Evolutionary conservation across 495 filamentous ascomycete genomes (phyloP).

Genomic region (Opeltia flavorubescens): DNA sequence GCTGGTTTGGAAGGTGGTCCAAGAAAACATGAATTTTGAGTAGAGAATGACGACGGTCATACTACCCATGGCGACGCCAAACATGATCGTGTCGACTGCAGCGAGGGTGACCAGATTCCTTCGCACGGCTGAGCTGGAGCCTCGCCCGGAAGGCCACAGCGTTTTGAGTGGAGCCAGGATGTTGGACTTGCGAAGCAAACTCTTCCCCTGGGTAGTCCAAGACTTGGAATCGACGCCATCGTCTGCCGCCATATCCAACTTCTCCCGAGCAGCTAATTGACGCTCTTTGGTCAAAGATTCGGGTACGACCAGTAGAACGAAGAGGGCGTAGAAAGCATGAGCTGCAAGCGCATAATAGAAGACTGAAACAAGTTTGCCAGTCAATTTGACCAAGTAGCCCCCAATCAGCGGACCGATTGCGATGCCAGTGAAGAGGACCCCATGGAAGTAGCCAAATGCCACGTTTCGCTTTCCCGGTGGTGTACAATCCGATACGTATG

Average conservation of each 20-base stretch:
- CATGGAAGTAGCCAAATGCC: conserved; percentile 82
- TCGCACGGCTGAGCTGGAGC: conserved; percentile 46
- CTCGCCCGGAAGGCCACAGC: conserved; percentile 56
- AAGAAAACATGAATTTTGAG: conserved; percentile 60
- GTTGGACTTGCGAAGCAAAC: conserved; percentile 35
- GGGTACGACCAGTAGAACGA: conserved; percentile 55
- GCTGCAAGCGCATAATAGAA: conserved; percentile 67
- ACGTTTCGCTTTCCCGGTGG: conserved; percentile 61
- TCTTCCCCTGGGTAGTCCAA: conserved; percentile 12
- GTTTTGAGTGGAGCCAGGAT: conserved; percentile 64
- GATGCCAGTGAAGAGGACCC: conserved; percentile 72
- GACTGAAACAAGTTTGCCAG: conserved; percentile 50
- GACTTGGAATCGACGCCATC: conserved; percentile 1
- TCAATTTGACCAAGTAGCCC: conserved; percentile 58
- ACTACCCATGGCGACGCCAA: conserved; percentile 70
- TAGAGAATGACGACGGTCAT: conserved; percentile 70
- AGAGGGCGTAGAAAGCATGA: conserved; percentile 56
- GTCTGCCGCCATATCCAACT: conserved; percentile 27
- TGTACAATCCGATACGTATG: conserved; percentile 84
- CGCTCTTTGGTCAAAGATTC: conserved; percentile 64
- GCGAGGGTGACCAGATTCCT: conserved; percentile 69
- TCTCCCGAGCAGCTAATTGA: conserved; percentile 53
- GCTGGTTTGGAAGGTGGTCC: conserved; percentile 64
- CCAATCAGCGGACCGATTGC: conserved; percentile 70
- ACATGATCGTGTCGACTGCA: conserved; percentile 60